Base-by-base conservation (phyloP, 2,329 filamentous ascomycete species). In the Leptodontidium sp. region DNA sequence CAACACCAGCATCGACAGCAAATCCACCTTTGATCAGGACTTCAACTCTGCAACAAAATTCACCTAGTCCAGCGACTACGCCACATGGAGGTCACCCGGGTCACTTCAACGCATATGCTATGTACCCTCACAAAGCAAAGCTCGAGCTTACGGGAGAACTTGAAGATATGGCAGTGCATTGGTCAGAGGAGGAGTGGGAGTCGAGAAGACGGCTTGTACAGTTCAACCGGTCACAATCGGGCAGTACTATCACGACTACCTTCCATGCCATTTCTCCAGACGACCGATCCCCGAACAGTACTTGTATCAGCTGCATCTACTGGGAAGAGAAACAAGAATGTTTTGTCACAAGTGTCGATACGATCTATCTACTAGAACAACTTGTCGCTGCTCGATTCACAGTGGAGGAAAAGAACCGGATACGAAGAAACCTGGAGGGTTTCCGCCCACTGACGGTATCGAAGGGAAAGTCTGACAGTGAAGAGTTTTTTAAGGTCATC, bases 401-500 rank as follows among this genome's bases (percentile, higher is more conserved):
- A 0, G 94, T 98, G 4, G 95, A 98, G 79, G 96, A 98, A 84
- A 99, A 98, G 88, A 99, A 99, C 80, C 90, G 96, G 64, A 98
- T 99, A 75, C 91, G 96, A 38, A 90, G 96, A 71, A 99, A 99
- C 77, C 85, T 99, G 43, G 96, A 99, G 79, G 94, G 94, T 0
- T 98, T 97, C 83, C 90, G 93, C 45, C 96, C 96, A 0, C 82
- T 93, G 72, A 99, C 96, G 0, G 94, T 99, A 21, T 97, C 94
- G 74, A 99, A 99, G 81, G 90, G 90, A 68, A 97, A 97, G 81
- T 78, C 90, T 0, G 95, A 98, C 69, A 97, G 93, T 78, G 95
- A 98, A 79, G 93, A 97, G 66, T 98, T 98, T 81, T 98, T 98
- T 89, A 98, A 98, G 83, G 87, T 98, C 76, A 98, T 99, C 82